Evolutionary conservation across 2,329 filamentous ascomycete species (phyloP).

Genomic region (Leptosphaerulina australis): DNA sequence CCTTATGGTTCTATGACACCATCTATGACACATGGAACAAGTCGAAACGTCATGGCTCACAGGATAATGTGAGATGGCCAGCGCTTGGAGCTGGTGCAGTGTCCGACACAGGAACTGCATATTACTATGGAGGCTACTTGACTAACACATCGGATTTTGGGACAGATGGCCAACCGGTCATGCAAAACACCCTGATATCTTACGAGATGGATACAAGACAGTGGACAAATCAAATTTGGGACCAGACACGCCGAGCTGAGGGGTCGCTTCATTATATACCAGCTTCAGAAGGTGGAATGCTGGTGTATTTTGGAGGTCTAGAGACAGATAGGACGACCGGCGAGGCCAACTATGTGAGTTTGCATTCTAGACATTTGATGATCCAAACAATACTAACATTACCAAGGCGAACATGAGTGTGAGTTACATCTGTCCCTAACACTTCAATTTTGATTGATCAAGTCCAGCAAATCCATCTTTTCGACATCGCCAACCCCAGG

Average conservation of each 20-base stretch:
- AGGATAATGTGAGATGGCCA: conserved; percentile 18
- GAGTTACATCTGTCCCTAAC: not conserved
- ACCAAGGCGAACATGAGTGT: conserved; percentile 27
- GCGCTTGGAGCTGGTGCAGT: conserved; percentile 18
- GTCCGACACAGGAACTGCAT: conserved; percentile 47
- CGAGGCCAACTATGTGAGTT: conserved; percentile 5
- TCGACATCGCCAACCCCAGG: conserved; percentile 62
- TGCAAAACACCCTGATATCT: conserved; percentile 57
- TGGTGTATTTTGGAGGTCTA: conserved; percentile 65
- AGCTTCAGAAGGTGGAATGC: conserved; percentile 60
- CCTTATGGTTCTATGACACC: conserved; percentile 61
- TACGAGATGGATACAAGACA: conserved; percentile 60
- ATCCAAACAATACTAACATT: conserved; percentile 5
- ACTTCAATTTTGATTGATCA: not conserved
- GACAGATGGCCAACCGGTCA: conserved; percentile 27
- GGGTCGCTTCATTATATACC: conserved; percentile 64
- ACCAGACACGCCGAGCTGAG: conserved; percentile 58
- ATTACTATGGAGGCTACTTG: conserved; percentile 67
- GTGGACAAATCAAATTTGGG: conserved; percentile 59
- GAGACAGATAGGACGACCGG: conserved; percentile 16
- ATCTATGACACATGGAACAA: conserved; percentile 60
- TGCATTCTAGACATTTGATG: not conserved
- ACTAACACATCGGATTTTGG: conserved; percentile 55
- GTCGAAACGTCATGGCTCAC: conserved; percentile 43
- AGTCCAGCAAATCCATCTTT: conserved; percentile 54